phyloP scores from a whole-genome alignment of 331 rosid species.

The Ulmus americana region DNA sequence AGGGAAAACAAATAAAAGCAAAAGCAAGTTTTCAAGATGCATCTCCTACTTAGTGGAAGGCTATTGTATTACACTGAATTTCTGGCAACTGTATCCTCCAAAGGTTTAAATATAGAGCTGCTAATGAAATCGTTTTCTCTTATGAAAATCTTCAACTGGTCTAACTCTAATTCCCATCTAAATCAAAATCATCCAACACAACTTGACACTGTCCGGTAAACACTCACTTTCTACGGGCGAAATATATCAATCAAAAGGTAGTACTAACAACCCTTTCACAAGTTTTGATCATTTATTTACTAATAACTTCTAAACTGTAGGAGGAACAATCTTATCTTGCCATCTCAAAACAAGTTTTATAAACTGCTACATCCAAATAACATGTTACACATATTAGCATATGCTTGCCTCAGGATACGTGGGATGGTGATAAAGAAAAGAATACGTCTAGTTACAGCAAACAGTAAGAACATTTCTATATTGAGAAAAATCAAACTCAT shows the following conservation, averaged over 20 bases:
- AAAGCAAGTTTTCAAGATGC: neutral
- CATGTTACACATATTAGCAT: neutral
- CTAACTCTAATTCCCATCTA: neutral
- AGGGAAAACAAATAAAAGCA: neutral
- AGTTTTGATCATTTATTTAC: neutral
- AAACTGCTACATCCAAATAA: neutral
- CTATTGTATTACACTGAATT: too few relatives aligned
- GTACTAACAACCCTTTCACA: neutral
- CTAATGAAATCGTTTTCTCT: neutral
- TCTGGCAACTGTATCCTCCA: neutral
- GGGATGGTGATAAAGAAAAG: neutral
- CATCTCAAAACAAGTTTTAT: conserved; percentile 3
- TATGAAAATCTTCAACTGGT: neutral
- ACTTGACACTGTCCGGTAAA: neutral
- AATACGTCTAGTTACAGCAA: neutral
- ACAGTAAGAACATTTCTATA: neutral
- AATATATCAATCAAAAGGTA: neutral
- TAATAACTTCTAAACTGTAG: neutral
- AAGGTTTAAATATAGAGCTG: neutral
- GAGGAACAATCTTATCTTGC: conserved; percentile 2
- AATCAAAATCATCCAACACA: neutral
- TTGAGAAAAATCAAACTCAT: neutral
- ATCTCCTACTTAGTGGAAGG: neutral
- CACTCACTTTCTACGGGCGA: neutral
- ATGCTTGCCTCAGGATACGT: neutral